Evolutionary conservation across 164 flowering plant species (phyloP), one percentile per base, ranked within the genome.

Genomic region (Cinnamomum micranthum): DNA sequence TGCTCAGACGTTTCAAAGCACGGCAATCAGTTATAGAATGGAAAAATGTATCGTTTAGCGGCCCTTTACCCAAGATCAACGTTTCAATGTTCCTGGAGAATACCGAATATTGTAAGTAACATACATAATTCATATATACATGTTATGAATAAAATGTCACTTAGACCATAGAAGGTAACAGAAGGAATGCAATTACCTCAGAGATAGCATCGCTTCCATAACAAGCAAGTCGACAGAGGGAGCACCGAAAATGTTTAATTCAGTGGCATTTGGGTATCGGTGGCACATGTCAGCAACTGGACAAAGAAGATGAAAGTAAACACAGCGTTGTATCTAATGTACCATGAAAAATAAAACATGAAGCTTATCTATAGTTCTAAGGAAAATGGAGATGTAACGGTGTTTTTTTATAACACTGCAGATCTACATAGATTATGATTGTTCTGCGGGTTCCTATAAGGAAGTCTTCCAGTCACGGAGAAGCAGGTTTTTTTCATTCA

Each of bases 251-350:
- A 95, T 70, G 78, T 90, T 93, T 50, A 95, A 86, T 82, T 90
- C 87, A 72, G 88, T 89, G 52, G 94, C 97, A 83, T 90, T 93
- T 15, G 94, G 97, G 81, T 93, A 92, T 19, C 99, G 85, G 7
- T 68, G 88, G 78, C 95, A 93, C 86, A 95, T 90, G 74, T 88
- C 95, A 73, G 89, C 92, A 86, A 95, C 99, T 95, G 85, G 79
- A 86, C 69, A 77, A 64, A 15, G 20, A 76, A 11, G 62, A 19
- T 70, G 67, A n/a, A 25, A 65, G 22, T 50, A 28, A 71, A 31
- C 41, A 64, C 14, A 50, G 59, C 65, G 22, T 25, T 33, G 58
- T 20, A 28, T 22, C 19, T 2, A 12, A 22, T 22, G 19, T 51
- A 71, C 35, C 6, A 52, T 6, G 19, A 13, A 41, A 50, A 25